Evolutionary conservation across 441 rosid species (phyloP), one percentile per base, ranked within the genome.

Genomic region (Aquilaria agallochum): DNA sequence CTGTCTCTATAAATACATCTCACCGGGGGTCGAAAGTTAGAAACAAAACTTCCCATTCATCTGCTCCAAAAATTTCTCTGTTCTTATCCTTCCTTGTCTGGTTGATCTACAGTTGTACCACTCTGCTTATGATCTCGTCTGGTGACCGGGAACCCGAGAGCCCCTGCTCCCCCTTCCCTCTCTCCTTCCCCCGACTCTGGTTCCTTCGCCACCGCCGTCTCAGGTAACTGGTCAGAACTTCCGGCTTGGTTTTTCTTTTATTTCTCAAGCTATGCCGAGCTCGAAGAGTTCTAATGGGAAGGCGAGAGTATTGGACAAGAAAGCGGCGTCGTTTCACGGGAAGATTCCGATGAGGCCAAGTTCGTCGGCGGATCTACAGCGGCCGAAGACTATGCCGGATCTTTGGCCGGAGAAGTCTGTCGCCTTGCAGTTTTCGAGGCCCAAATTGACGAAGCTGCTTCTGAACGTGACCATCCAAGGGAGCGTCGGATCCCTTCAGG

Each of bases 71-170:
- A 20, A 20, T 20, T 20, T 20, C 27, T 20, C 27, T 1, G 57
- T 94, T 90, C 77, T 85, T 90, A 53, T 94, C 90, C 79, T 87
- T 88, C 78, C 73, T 83, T n/a, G 92, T 96, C 60, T 32, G 96
- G 91, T 68, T 89, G 83, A 86, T 69, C 89, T 64, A 85, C 79
- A 68, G 65, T 83, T 31, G 80, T 88, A 44, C 70, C 90, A 3
- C 42, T 36, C 42, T 36, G 42, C 42, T 36, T 36, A 36, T 36
- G 42, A 36, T 36, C 42, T 36, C 42, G 42, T 36, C 42, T 3
- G 42, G 42, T 36, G 42, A 36, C 42, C 42, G 82, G 87, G 31
- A 87, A 75, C 31, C 83, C 84, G 11, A 57, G 75, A 27, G 73
- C 87, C 50, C 68, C 83, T 50, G 70, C 90, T 50, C 64, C 88